Base-by-base conservation (phyloP, 805 yeast genomes). In the Sungouiella blattae region DNA sequence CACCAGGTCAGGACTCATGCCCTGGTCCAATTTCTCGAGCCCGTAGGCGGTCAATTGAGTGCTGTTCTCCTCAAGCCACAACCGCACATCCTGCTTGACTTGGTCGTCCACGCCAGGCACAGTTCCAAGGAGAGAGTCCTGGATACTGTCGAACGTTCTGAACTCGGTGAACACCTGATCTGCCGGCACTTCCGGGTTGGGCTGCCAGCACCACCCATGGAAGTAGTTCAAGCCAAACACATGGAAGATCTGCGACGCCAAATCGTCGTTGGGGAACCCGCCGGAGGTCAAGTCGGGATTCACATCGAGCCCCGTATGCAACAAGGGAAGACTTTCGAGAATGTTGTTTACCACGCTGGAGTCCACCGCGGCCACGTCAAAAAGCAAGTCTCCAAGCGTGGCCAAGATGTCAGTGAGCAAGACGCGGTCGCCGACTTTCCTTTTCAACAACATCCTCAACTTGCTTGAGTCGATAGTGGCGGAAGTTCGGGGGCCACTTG, bases 151-250 rank as follows among this genome's bases (percentile, higher is more conserved):
- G 46, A 62, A 68, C 6, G 60, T 60, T 33, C 56, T 55, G 13
- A 58, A 43, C 12, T 51, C 35, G 18, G 40, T 33, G 26, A 60
- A 40, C n/a, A 54, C 32, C 23, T 35, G 18, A 29, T 47, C 40
- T 9, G 27, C 26, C 24, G 44, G 28, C 40, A 41, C 41, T n/a
- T 40, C 44, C 7, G 32, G 28, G 11, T 33, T 32, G 33, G 46
- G 22, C 47, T 72, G 72, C n/a, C 77, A 63, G 17, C 81, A 64
- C 95, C 96, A 89, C 1, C 96, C 97, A 57, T 91, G 98, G 3
- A 77, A 78, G 26, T 89, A 57, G 11, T 70, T 72, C 5, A 85
- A 62, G 21, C 71, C 78, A 52, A 78, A 83, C 3, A 74, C 60
- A 6, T 69, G 56, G 54, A 87, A 87, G 5, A 86, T 52, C 3